Evolutionary conservation across 805 yeast genomes (phyloP), one percentile per base, ranked within the genome.

Genomic region (Zygosaccharomyces bisporus): DNA sequence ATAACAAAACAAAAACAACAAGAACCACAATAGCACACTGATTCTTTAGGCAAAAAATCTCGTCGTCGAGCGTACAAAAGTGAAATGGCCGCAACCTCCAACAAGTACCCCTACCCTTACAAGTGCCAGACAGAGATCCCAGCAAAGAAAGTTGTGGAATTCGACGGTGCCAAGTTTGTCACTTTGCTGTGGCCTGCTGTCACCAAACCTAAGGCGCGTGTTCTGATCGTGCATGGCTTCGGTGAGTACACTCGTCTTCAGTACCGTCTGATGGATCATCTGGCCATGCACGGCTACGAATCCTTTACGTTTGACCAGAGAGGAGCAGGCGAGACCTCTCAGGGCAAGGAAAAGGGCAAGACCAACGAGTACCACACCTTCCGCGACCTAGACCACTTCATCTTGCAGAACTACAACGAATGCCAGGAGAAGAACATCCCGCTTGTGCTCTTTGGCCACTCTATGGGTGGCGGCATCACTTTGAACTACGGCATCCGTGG

Each of bases 391-490:
- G 80, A 82, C 44, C 75, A 69, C 54, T 75, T 85, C 60, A 41
- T 60, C 20, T 49, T 44, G 30, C 51, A 23, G 54, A 60, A 48
- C 51, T 31, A 54, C 17, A 39, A 49, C 20, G 58, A 59, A 24
- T 52, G 57, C 16, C 35, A 57, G 21, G 53, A 46, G 7, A 46
- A 47, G 13, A 43, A 52, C 1, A 61, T 60, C 4, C 59, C 58
- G 29, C 53, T 83, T 24, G 73, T 69, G 53, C 56, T 86, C 36
- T 68, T 75, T 56, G 89, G 91, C 1, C 87, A 81, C 52, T 83
- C 89, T 7, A 83, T 86, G 90, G 95, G 95, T 40, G 91, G 91
- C 16, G 90, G 83, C 0, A 78, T 85, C 40, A 69, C 68, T 0
- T 65, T 85, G 45, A 81, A 80, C 60, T 84, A 85, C 58, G 79